These are phyloP conservation scores for Allodekkera sacchari DNA, from an alignment of 805 yeast species.

Conservation along the genomic window DNA sequence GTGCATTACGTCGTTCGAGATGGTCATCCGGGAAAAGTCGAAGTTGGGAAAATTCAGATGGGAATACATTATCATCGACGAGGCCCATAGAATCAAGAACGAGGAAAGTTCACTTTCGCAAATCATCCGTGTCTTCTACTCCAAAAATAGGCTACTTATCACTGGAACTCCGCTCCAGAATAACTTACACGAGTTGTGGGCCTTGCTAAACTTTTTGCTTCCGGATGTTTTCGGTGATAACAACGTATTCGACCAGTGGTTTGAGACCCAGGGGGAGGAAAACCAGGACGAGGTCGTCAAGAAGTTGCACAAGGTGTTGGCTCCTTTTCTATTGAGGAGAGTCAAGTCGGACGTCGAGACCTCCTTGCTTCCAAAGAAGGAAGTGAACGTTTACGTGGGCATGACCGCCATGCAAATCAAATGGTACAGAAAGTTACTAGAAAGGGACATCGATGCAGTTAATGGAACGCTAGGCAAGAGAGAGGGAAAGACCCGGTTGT, in stretches of 20 bases:
- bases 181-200: conserved; percentile 95
- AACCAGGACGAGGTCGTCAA: conserved; percentile 79
- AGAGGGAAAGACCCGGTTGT: conserved; percentile 83
- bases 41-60: conserved; percentile 75
- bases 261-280: conserved; percentile 53
- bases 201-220: conserved; percentile 75
- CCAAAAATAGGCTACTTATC: conserved; percentile 74
- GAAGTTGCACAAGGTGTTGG: conserved; percentile 79
- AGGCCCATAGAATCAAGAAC: conserved; percentile 94
- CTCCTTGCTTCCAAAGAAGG: conserved; percentile 83
- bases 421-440: conserved; percentile 85
- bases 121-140: conserved; percentile 81
- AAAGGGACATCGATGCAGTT: conserved; percentile 92
- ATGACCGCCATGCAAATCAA: conserved; percentile 92
- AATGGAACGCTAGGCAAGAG: conserved; percentile 93
- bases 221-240: conserved; percentile 96
- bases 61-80: conserved; percentile 93
- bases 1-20: conserved; percentile 83
- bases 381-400: conserved; percentile 81
- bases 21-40: conserved; percentile 84
- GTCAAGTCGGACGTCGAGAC: conserved; percentile 91
- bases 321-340: conserved; percentile 83
- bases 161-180: conserved; percentile 97
- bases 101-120: conserved; percentile 90
- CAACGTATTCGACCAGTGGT: conserved; percentile 88